Conservation (phyloP, 176 grass and related monocot genomes). For the Oryza australiensis region DNA sequence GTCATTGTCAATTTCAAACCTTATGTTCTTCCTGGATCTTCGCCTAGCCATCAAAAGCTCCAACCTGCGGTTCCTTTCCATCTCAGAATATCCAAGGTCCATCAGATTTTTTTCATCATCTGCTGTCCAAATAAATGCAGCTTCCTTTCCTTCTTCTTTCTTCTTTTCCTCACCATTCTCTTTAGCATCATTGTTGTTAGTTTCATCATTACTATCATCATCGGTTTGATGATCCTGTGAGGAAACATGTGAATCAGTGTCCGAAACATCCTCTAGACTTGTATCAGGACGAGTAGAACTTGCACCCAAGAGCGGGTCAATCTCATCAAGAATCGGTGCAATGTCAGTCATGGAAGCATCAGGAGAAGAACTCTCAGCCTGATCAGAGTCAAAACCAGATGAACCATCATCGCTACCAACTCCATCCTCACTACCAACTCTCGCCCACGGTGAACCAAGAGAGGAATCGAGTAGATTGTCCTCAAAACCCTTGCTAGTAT, state of each 20-base stretch:
- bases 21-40: slow-evolving; percentile 85
- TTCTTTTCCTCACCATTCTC: slow-evolving; percentile 60
- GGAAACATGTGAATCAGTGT: slow-evolving; percentile 53
- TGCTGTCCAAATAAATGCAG: slow-evolving; percentile 80
- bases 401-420: slow-evolving; percentile 57
- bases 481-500: slow-evolving; percentile 27
- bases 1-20: slow-evolving; percentile 57
- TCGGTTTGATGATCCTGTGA: slow-evolving; percentile 61
- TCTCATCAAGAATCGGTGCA: slow-evolving; percentile 83
- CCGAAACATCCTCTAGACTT: slow-evolving; percentile 46
- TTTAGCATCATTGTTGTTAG: slow-evolving; percentile 39
- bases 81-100: slow-evolving; percentile 92
- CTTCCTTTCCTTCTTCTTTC: slow-evolving; percentile 51
- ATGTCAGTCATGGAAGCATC: slow-evolving; percentile 79
- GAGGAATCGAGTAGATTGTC: slow-evolving; percentile 46
- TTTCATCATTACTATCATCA: slow-evolving; percentile 64
- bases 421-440: slow-evolving; percentile 49
- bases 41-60: slow-evolving; percentile 81
- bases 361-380: slow-evolving; percentile 70
- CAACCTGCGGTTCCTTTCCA: slow-evolving; percentile 91
- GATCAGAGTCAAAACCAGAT: slow-evolving; percentile 78
- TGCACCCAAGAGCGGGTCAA: slow-evolving; percentile 67
- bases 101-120: slow-evolving; percentile 95
- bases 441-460: slow-evolving; percentile 65
- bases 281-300: slow-evolving; percentile 37